A percentile compares a stretch with the other conserved stretches of the same genome.
These are phyloP conservation scores for Ogataea methanolica DNA, from an alignment of 805 yeast genomes.

Conservation along the genomic window DNA sequence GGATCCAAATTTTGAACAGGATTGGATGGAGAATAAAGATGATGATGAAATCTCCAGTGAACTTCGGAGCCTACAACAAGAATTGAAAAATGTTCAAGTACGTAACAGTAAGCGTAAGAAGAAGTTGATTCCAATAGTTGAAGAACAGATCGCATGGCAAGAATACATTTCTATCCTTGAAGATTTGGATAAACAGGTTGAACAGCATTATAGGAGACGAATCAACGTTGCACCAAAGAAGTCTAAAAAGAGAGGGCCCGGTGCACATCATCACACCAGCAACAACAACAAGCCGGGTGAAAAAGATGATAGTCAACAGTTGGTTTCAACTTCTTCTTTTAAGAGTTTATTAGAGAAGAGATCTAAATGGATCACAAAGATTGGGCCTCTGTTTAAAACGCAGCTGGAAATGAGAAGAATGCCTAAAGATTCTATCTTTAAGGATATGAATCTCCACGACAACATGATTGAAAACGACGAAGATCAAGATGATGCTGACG, in stretches of 20 bases:
- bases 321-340: conserved; percentile 73
- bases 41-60: conserved; percentile 94
- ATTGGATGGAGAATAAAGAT: conserved; percentile 77
- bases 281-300: conserved; percentile 16
- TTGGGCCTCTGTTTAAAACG: conserved; percentile 78
- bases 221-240: conserved; percentile 65
- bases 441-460: conserved; percentile 22
- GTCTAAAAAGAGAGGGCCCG: conserved; percentile 46
- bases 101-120: conserved; percentile 67
- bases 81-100: conserved; percentile 54
- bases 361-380: conserved; percentile 79
- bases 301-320: conserved; percentile 43
- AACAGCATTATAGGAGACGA: conserved; percentile 84
- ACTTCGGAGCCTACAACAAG: conserved; percentile 65
- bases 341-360: conserved; percentile 82
- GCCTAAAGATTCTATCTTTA: conserved; percentile 61
- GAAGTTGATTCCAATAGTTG: conserved; percentile 63
- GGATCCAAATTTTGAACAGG: conserved; percentile 39
- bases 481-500: conserved; percentile 24
- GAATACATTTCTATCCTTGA: conserved; percentile 87
- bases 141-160: conserved; percentile 91
- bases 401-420: conserved; percentile 69
- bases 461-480: conserved; percentile 24
- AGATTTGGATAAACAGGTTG: conserved; percentile 94
- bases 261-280: conserved; percentile 16